Evolutionary conservation across 306 rosid genomes (phyloP), one percentile per base, ranked within the genome.

Genomic region (Lathyrus tuberosus): DNA sequence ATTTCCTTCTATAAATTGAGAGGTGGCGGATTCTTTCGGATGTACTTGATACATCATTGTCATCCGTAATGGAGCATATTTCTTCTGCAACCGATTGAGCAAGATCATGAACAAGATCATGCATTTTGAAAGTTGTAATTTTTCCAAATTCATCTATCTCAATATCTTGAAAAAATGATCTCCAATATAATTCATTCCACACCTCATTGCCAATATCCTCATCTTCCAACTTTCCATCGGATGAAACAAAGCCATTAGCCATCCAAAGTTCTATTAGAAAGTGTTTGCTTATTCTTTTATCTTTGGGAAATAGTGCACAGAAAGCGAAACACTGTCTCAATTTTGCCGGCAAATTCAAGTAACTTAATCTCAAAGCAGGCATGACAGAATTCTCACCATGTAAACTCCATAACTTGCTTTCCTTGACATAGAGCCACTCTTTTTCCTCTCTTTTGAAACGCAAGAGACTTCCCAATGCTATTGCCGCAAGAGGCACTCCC

Each of bases 291-390:
- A 49, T 49, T 16, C 16, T 8, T 17, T 49, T 17, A 49, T 49
- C 56, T 49, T 49, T 49, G 2, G 56, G 56, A 49, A 49, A 49
- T 8, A 49, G 13, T 8, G 56, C 56, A 49, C 56, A 49, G 0
- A 49, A 49, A 11, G 56, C 26, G 8, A 49, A 49, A 49, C 56
- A 49, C 5, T 49, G 56, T 49, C 56, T 49, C 56, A 49, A 49
- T 17, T 49, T 49, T 49, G 17, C 4, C 0, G 56, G 26, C 12
- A 49, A 16, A 49, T 49, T 16, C 12, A 49, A 49, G 20, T 49
- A 49, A 49, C 56, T 49, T 49, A 49, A 49, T 49, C 26, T 49
- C 24, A 49, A 17, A 11, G 26, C 56, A 49, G 24, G 5, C 56
- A 49, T 49, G 26, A 49, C 24, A 3, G 12, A 16, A 49, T 49